Evolutionary conservation across 495 filamentous ascomycete genomes (phyloP), one percentile per base, ranked within the genome.

Genomic region (Coniosporium apollinis): DNA sequence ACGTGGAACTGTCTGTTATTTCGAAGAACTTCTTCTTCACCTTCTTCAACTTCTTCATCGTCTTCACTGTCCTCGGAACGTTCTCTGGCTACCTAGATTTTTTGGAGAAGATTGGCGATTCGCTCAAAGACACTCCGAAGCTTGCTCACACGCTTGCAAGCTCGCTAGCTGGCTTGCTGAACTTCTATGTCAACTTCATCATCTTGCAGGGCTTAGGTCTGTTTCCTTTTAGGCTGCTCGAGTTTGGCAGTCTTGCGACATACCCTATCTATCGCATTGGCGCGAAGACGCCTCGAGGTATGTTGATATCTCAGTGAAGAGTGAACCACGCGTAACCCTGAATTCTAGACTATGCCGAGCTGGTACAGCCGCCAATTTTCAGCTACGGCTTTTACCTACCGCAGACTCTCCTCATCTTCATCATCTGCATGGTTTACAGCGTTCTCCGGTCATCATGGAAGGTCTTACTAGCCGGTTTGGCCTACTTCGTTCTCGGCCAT

Each of bases 1-100:
- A 99, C 38, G 72, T 96, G n/a, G 91, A 94, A 49, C 68, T 96
- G 7, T 94, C 87, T 5, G 64, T 84, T 26, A 85, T 96, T 51
- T 92, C 83, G 38, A 99, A 99, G 63, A 99, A 94, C 51, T 99
- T 94, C 59, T 94, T 94, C 67, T 99, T 96, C 57, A 83, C 79
- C 21, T 99, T 99, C 62, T 94, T 96, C 71, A 99, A 99, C 59
- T 74, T 94, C 16, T 99, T 99, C 60, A 63, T 96, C 34, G 67
- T 94, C 29, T 94, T 94, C 52, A 93, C 89, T 2, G 72, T 91
- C 18, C 79, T 92, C 29, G 83, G 86, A 33, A 83, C 85, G 19
- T 83, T 78, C 5, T 69, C 69, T n/a, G 64, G 60, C 19, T 72
- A 77, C 39, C 66, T 77, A 24, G 64, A 68, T 19, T 77, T 89